Conservation (phyloP, 2,329 filamentous ascomycete genomes). For the Colletotrichum lini region DNA sequence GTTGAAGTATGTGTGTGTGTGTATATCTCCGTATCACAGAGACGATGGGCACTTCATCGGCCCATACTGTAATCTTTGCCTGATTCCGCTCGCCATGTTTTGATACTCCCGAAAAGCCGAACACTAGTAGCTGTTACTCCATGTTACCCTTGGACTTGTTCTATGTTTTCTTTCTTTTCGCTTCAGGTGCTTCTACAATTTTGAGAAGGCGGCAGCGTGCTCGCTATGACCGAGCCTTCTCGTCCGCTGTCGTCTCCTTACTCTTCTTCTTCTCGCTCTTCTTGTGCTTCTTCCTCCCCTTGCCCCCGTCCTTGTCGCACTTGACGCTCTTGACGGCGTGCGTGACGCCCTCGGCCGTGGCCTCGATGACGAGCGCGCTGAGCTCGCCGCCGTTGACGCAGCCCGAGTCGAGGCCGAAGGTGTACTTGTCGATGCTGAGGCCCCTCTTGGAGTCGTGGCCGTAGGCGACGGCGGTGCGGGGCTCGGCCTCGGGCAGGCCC, state of each 20-base stretch:
- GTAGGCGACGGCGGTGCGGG: slow-evolving; percentile 80
- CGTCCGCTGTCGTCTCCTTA: slow-evolving; percentile 1
- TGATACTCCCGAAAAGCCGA: no score
- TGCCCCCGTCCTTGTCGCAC: slow-evolving; percentile 49
- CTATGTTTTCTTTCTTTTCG: no score
- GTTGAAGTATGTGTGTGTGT: no score
- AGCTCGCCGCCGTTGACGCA: slow-evolving; percentile 84
- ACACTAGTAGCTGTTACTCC: not conserved
- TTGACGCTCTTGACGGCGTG: slow-evolving; percentile 58
- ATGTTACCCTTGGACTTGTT: not conserved
- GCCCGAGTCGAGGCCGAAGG: slow-evolving; percentile 87
- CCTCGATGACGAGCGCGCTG: slow-evolving; percentile 82
- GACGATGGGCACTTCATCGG: not conserved
- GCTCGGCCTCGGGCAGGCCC: slow-evolving; percentile 49
- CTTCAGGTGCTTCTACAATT: no score
- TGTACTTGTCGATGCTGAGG: slow-evolving; percentile 73
- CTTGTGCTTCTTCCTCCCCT: slow-evolving; percentile 32
- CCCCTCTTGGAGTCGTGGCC: slow-evolving; percentile 87
- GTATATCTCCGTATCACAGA: not conserved
- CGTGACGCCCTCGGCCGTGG: slow-evolving; percentile 51
- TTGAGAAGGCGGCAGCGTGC: not conserved
- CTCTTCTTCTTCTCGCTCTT: slow-evolving; percentile 41
- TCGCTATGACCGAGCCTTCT: slow-evolving; percentile 1
- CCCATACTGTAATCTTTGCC: not conserved
- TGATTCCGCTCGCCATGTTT: no score